Conservation (phyloP, 345 rosid genomes). For the Ceriops zippeliana region DNA sequence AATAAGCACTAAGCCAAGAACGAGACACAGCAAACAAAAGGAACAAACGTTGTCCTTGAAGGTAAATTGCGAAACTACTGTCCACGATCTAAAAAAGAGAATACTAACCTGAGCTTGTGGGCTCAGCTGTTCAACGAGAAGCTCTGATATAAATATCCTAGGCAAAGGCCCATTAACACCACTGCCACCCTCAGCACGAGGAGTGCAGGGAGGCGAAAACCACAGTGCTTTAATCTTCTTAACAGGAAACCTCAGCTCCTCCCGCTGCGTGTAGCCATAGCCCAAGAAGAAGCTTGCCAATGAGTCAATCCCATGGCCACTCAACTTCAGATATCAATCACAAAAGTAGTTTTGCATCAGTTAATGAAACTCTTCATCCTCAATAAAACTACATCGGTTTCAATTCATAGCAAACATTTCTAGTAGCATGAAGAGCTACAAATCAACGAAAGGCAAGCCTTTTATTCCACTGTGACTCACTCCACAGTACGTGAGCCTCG, state of each 20-base stretch:
- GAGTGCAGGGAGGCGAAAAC: conserved; percentile 75
- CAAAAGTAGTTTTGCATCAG: conserved; percentile 3
- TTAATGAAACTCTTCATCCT: background rate
- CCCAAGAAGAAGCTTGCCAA: conserved; percentile 76
- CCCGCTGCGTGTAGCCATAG: conserved; percentile 67
- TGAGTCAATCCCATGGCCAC: conserved; percentile 78
- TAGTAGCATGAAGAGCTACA: too few species aligned
- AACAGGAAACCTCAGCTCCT: conserved; percentile 84
- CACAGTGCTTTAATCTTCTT: conserved; percentile 87
- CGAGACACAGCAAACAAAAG: background rate
- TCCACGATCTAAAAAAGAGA: background rate
- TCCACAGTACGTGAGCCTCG: too few species aligned
- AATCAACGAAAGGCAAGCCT: too few species aligned
- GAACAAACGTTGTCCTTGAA: background rate
- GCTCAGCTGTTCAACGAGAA: conserved; percentile 75
- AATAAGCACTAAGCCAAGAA: background rate
- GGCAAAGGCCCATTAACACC: conserved; percentile 79
- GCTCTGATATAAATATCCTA: conserved; percentile 86
- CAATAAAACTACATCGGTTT: too few species aligned
- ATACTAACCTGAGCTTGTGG: conserved; percentile 62
- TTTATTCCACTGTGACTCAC: too few species aligned
- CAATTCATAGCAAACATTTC: too few species aligned
- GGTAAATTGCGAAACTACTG: background rate
- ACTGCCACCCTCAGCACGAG: conserved; percentile 36
- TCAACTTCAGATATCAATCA: conserved; percentile 36